Conservation (phyloP, 768 basidiomycete genomes). For the Boletellus sp. region DNA sequence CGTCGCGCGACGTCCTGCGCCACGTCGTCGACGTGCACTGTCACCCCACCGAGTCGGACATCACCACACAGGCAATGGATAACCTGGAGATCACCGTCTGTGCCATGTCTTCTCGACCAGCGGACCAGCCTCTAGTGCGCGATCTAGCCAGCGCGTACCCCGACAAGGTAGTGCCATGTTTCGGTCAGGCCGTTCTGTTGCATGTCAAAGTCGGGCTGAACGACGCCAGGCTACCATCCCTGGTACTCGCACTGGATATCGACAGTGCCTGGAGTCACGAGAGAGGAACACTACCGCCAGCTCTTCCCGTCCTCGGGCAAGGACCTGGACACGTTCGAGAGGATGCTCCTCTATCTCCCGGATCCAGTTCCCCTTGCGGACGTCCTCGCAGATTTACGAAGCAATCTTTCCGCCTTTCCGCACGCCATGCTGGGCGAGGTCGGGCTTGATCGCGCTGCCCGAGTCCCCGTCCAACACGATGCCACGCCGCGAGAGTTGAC, state of each 20-base stretch:
- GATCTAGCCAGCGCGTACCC: conserved; percentile 59
- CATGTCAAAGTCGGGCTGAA: conserved; percentile 7
- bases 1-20: conserved; percentile 42
- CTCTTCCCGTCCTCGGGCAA: conserved; percentile 52
- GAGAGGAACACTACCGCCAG: conserved; percentile 69
- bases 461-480: conserved; percentile 59
- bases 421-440: conserved; percentile 89
- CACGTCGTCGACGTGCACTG: conserved; percentile 88
- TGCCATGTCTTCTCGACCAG: conserved; percentile 69
- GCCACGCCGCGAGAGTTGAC: conserved; percentile 56
- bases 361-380: conserved; percentile 61
- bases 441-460: conserved; percentile 80
- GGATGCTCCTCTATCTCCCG: conserved; percentile 64
- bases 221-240: conserved; percentile 78
- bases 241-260: conserved; percentile 88
- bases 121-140: conserved; percentile 71
- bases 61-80: conserved; percentile 47
- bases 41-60: conserved; percentile 80
- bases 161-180: conserved; percentile 76
- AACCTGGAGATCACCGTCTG: conserved; percentile 64
- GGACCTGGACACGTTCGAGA: conserved; percentile 44
- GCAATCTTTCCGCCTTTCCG: conserved; percentile 58
- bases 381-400: conserved; percentile 58
- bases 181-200: conserved; percentile 57
- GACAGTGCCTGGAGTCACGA: conserved; percentile 40